Evolutionary conservation across 2,329 filamentous ascomycete genomes (phyloP), one percentile per base, ranked within the genome.

Genomic region (Hypoxylon sp.): DNA sequence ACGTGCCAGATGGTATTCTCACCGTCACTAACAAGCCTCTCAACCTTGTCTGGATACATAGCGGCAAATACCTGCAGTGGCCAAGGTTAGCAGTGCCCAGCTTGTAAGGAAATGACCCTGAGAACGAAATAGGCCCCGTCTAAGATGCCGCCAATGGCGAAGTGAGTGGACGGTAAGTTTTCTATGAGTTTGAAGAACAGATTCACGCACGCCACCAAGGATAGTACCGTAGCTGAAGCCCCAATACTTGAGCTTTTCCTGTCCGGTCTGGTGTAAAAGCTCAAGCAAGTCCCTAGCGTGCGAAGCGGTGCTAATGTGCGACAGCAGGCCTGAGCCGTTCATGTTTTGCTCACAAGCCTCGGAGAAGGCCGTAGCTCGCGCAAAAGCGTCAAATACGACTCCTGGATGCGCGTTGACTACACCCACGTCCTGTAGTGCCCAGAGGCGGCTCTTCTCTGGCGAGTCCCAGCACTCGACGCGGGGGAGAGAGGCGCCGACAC

Each of bases 151-250:
- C 21, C 21, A 10, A 29, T 8, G 21, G 6, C 15, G 3, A 15
- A 15, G 13, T 15, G 6, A 5, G 13, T n/a, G 15, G n/a, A 15
- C 7, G 29, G 21, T 21, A 38, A 26, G 17, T 23, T 8, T 40
- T 35, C n/a, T n/a, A n/a, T n/a, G 10, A 18, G 15, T n/a, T 35
- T 17, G n/a, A 35, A 31, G 37, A 11, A 17, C 11, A n/a, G n/a
- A n/a, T n/a, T n/a, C 17, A 35, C 58, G 48, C 48, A 60, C 60
- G 10, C 77, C 79, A 3, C 82, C 82, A 0, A 85, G 73, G 2
- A 83, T 67, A 6, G 81, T 82, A 8, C 82, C 82, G 59, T 84
- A 84, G 60, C 80, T 83, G 55, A 83, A 79, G 0, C 82, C 82
- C 81, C 81, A 84, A 66, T 82, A 84, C 40, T 73, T 74, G 5